phyloP scores from a whole-genome alignment of 768 basidiomycete species.

The Pleurotus giganteus region DNA sequence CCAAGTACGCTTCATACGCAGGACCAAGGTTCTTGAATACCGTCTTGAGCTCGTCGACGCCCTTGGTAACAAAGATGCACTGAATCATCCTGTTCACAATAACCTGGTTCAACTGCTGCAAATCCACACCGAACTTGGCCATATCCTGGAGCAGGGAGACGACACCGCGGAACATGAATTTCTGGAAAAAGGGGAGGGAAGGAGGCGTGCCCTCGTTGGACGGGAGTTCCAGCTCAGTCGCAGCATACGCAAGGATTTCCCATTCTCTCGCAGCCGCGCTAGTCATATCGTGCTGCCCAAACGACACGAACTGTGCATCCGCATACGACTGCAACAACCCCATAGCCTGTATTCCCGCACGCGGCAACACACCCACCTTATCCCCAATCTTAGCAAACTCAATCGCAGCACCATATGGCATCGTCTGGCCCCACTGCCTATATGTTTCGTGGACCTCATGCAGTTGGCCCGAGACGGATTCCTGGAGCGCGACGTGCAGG shows the following conservation, averaged over 20 bases:
- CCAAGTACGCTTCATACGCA: conserved; percentile 23
- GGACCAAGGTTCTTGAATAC: conserved; percentile 32
- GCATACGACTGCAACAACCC: conserved; percentile 46
- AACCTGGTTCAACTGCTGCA: conserved; percentile 25
- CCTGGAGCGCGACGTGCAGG: not conserved
- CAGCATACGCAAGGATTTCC: conserved; percentile 43
- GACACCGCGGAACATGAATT: conserved; percentile 36
- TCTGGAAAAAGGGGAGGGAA: conserved; percentile 4
- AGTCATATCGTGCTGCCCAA: too few relatives aligned
- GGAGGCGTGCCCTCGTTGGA: not conserved
- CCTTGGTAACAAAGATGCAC: conserved; percentile 20
- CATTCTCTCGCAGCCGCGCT: conserved; percentile 41
- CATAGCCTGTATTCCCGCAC: conserved; percentile 29
- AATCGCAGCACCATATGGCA: conserved; percentile 28
- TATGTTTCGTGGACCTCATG: not conserved
- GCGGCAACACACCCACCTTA: conserved; percentile 29
- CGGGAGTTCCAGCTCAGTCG: conserved; percentile 24
- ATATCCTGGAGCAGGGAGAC: conserved; percentile 41
- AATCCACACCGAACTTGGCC: conserved; percentile 25
- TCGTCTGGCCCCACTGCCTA: not conserved
- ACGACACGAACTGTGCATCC: conserved; percentile 26
- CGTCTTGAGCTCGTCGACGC: conserved; percentile 21
- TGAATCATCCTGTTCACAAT: conserved; percentile 26
- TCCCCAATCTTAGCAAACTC: conserved; percentile 32
- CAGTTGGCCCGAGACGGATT: not conserved